phyloP scores from a whole-genome alignment of 2,329 filamentous ascomycete genomes.

The Aspergillus floridensis region DNA sequence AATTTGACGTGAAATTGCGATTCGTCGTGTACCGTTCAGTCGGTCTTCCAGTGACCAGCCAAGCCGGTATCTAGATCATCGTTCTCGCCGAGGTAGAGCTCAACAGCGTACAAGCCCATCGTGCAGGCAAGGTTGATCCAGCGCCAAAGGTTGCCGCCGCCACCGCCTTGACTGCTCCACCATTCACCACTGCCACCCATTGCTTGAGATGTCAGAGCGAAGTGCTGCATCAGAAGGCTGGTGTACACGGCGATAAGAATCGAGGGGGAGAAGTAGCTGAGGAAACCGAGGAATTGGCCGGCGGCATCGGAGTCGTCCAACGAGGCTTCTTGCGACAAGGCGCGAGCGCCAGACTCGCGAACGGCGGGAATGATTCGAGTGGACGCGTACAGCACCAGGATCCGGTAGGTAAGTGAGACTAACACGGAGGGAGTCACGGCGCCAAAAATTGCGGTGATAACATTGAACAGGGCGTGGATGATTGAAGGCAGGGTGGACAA shows the following conservation, averaged over 20 bases:
- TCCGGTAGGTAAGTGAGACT: constrained; percentile 88
- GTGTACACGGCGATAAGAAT: constrained; percentile 97
- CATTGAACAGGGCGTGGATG: constrained; percentile 77
- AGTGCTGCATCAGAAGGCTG: constrained; percentile 91
- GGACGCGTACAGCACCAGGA: constrained; percentile 92
- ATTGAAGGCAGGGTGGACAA: constrained; percentile 79
- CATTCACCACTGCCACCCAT: constrained; percentile 66
- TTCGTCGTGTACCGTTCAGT: constrained; percentile 54
- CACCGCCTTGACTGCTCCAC: constrained; percentile 83
- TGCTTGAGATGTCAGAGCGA: constrained; percentile 65
- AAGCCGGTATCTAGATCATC: constrained; percentile 69
- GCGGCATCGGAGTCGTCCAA: constrained; percentile 83
- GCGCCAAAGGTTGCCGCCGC: constrained; percentile 82
- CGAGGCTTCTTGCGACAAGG: constrained; percentile 77
- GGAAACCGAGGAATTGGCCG: constrained; percentile 72
- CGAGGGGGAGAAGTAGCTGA: constrained; percentile 92
- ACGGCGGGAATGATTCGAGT: constrained; percentile 95
- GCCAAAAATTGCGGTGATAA: constrained; percentile 87
- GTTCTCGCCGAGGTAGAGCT: constrained; percentile 76
- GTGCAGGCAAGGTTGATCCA: constrained; percentile 91
- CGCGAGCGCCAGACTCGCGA: constrained; percentile 77
- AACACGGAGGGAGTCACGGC: constrained; percentile 95
- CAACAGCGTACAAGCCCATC: constrained; percentile 85
- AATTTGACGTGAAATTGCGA: neutral
- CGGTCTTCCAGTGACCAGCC: constrained; percentile 87